phyloP scores from a whole-genome alignment of 108 stramenopile genomes.

The Schizochytrium sp. region DNA sequence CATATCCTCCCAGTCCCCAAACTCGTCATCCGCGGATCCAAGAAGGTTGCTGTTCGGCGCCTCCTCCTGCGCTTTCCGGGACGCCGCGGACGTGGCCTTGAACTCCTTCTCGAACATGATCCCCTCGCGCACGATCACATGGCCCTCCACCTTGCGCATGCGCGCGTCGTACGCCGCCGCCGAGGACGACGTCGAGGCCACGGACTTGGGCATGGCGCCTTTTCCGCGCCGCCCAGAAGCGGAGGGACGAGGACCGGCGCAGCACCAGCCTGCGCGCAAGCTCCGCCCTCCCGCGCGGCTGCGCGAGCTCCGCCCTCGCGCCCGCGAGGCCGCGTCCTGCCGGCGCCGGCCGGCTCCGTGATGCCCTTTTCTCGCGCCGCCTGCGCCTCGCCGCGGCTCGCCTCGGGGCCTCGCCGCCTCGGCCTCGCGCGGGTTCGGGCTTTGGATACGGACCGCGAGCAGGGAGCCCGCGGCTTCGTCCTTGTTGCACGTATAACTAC shows the following conservation, averaged over 20 bases:
- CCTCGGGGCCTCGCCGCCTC: not conserved
- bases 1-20: not conserved
- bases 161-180: not conserved
- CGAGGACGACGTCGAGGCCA: not conserved
- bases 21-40: not conserved
- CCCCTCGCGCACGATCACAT: not conserved
- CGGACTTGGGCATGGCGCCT: not conserved
- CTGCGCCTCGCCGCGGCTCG: not conserved
- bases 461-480: too few relatives aligned
- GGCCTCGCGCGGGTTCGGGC: too few relatives aligned
- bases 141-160: not conserved
- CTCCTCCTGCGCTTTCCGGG: not conserved
- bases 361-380: too few relatives aligned
- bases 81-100: not conserved
- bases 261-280: too few relatives aligned
- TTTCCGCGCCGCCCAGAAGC: too few relatives aligned
- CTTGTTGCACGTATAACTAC: too few relatives aligned
- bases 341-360: not conserved
- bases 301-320: too few relatives aligned
- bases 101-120: constrained; percentile 16
- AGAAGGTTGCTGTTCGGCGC: not conserved
- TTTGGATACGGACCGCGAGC: too few relatives aligned
- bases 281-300: too few relatives aligned
- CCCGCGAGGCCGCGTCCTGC: too few relatives aligned
- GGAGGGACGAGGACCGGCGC: too few relatives aligned